Conservation (phyloP, 2,329 filamentous ascomycete genomes). For the Aspergillus aculeatinus region DNA sequence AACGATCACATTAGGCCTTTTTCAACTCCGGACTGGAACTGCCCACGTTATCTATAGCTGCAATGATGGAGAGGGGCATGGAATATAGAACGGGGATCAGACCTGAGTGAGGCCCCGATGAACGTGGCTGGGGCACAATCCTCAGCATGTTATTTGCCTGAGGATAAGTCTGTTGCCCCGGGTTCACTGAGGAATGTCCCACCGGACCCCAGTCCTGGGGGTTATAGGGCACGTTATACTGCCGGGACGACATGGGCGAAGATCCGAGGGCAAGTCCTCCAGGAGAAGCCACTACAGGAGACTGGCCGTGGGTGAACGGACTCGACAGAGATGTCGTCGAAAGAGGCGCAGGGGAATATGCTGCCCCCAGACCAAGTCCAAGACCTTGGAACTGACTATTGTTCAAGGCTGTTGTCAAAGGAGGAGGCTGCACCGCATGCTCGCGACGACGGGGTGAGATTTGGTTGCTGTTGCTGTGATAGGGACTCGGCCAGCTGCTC, state of each 20-base stretch:
- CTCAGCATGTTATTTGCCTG: slow-evolving; percentile 31
- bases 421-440: slow-evolving; percentile 43
- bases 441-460: slow-evolving; percentile 42
- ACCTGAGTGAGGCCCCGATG: slow-evolving; percentile 34
- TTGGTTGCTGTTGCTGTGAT: slow-evolving; percentile 32
- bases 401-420: slow-evolving; percentile 43
- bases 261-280: slow-evolving; percentile 36
- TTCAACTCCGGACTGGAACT: neutral
- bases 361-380: slow-evolving; percentile 28
- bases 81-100: slow-evolving; percentile 15
- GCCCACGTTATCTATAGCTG: neutral
- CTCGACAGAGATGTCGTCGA: slow-evolving; percentile 47
- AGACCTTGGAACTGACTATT: slow-evolving; percentile 38
- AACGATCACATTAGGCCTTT: slow-evolving; percentile 11
- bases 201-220: slow-evolving; percentile 51
- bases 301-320: slow-evolving; percentile 42
- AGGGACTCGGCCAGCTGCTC: slow-evolving; percentile 33
- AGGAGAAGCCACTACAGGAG: slow-evolving; percentile 40
- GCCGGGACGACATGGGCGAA: slow-evolving; percentile 46
- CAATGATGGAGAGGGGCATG: neutral
- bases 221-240: slow-evolving; percentile 49
- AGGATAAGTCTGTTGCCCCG: slow-evolving; percentile 29
- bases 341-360: slow-evolving; percentile 38
- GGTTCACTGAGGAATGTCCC: slow-evolving; percentile 26
- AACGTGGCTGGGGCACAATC: slow-evolving; percentile 26